These are phyloP conservation scores for Aspergillus sp. DNA, from an alignment of 2,329 filamentous ascomycete genomes.

Conservation along the genomic window DNA sequence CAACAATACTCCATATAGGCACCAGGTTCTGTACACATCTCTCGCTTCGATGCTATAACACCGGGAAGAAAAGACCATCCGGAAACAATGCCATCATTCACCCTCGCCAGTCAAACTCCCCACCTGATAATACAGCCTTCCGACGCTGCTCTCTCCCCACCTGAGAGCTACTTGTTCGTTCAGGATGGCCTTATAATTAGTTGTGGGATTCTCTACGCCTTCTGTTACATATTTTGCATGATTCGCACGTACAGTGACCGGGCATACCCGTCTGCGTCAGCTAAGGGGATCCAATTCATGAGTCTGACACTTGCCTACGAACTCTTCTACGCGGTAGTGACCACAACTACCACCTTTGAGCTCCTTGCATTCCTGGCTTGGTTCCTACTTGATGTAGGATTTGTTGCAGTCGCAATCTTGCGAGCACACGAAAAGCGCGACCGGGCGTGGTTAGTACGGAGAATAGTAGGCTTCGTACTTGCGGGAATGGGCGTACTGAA, in stretches of 20 bases:
- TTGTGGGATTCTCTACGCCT: conserved; percentile 23
- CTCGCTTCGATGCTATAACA: too few species aligned
- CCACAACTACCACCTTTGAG: conserved; percentile 18
- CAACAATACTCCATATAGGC: too few species aligned
- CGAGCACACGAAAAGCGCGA: conserved; percentile 12
- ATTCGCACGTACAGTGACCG: conserved; percentile 17
- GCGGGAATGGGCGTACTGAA: conserved; percentile 7
- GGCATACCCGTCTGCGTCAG: conserved; percentile 15
- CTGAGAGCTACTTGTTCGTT: conserved; percentile 25
- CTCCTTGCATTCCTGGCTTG: conserved; percentile 19
- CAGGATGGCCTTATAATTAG: conserved; percentile 27
- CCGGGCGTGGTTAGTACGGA: conserved; percentile 2
- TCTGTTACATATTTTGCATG: conserved; percentile 23
- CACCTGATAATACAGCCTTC: conserved; percentile 25
- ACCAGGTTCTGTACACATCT: too few species aligned
- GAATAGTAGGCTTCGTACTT: conserved; percentile 11
- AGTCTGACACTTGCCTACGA: conserved; percentile 25
- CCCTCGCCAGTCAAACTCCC: conserved; percentile 9
- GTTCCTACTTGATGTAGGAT: conserved; percentile 22
- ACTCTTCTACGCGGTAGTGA: conserved; percentile 22
- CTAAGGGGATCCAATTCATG: conserved; percentile 15
- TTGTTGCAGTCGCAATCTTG: conserved; percentile 12
- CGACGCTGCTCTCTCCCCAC: conserved; percentile 17
- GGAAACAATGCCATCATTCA: conserved; percentile 13
- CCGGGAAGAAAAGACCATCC: too few species aligned